Base-by-base conservation (phyloP, 208 protist genomes). In the Trypanosoma avium region DNA sequence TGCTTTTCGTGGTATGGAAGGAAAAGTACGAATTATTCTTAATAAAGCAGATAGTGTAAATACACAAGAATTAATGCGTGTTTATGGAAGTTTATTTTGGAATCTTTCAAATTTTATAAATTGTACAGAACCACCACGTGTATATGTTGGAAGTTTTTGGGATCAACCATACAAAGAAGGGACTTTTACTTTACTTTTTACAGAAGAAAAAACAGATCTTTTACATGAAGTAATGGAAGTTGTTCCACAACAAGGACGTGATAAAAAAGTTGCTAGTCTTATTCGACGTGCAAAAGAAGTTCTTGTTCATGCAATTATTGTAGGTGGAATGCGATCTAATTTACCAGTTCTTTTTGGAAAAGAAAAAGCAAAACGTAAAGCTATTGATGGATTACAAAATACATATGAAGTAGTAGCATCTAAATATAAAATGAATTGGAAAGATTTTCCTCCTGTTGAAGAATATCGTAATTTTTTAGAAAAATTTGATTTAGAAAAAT, bases 131-230 rank as follows among this genome's bases (percentile, higher is more conserved):
- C 94, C 97, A 9, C 87, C 94, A 47, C 92, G 97, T 22, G 97
- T 99, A 21, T 98, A 97, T 67, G 84, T 98, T 38, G 93, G 93
- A 4, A 98, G 93, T 36, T 99, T 98, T 79, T 98, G 97, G 96
- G 87, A 97, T 54, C 63, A 94, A 54, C 90, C 90, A 27, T 92
- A 92, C 75, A 63, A 64, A 47, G 48, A 79, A 17, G 79, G 70
- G 13, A 80, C 71, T 40, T 92, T 92, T 72, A 64, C 73, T 4
- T 79, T 80, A 3, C 80, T 92, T 22, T 92, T 92, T 61, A 72
- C 80, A 0, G 82, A 88, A 73, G 86, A 92, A 61, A 92, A 93
- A 74, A 61, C 71, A 5, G 92, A 97, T 72, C 63, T 97, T 56
- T 54, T 97, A 38, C 53, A 79, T 21, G 92, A 97, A 64, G 62